Evolutionary conservation across 2,329 filamentous ascomycete genomes (phyloP), one percentile per base, ranked within the genome.

Genomic region (Xylaria hypoxylon): DNA sequence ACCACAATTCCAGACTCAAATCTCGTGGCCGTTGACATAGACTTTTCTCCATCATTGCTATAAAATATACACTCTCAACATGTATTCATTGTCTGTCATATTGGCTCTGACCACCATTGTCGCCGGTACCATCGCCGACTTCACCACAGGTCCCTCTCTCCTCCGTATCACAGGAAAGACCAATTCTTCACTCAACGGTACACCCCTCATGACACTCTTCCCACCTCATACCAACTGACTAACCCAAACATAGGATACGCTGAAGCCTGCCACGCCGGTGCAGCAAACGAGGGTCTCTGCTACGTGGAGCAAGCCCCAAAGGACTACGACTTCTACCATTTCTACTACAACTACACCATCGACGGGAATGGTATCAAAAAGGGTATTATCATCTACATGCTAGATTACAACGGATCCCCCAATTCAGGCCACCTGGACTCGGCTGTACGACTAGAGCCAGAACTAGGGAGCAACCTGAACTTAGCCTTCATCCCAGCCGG

Each of bases 271-370:
- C 71, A 74, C 40, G 68, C 71, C 15, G 71, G 72, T 35, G 71
- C 71, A 15, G 72, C 63, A 35, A 71, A 70, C 2, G 70, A 74
- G 53, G 74, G 58, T 7, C 64, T 75, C 13, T 74, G 72, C 60
- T 75, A 72, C 55, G 62, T 67, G 19, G 24, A 40, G 3, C 13
- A 71, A 28, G 65, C 52, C 10, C 59, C 53, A 3, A 55, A 59
- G 11, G 61, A 53, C 5, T 28, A 62, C 17, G 2, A 15, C 10
- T 8, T 31, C 26, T n/a, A 7, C 13, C 48, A n/a, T 8, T 33
- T 51, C 17, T 33, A 51, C 48, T 51, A 8, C 48, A 51, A 51
- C 48, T 51, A 51, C 26, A n/a, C 48, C 26, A 19, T 33, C 48
- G 15, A 33, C 28, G 28, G 5, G 13, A 19, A 10, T n/a, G 48